Percentiles rank a stretch among this genome's conserved stretches.
Conservation (phyloP, 176 grass and related monocot genomes). For the Oryza meyeriana region DNA sequence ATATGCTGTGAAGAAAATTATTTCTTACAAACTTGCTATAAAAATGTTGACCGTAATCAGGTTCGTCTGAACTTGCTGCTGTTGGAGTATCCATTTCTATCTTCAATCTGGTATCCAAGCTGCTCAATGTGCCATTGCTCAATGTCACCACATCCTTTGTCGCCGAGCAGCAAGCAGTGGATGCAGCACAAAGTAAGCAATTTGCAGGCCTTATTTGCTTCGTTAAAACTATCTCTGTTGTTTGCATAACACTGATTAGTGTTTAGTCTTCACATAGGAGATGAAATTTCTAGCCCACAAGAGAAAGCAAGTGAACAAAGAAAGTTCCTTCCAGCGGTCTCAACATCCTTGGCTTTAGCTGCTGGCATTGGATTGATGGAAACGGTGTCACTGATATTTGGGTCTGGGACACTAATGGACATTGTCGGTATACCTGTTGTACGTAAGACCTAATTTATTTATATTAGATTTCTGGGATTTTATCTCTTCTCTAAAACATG, state of each 20-base stretch:
- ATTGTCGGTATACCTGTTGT: constrained; percentile 77
- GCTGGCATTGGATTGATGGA: constrained; percentile 70
- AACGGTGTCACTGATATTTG: constrained; percentile 46
- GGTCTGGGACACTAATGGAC: constrained; percentile 66
- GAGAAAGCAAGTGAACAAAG: constrained; percentile 25
- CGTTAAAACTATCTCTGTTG: not conserved
- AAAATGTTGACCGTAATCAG: constrained; percentile 39
- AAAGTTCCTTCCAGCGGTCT: constrained; percentile 80
- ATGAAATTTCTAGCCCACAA: not conserved
- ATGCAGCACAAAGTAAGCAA: constrained; percentile 25
- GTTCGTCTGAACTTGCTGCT: constrained; percentile 70
- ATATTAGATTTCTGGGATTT: not conserved
- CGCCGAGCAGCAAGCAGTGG: constrained; percentile 76
- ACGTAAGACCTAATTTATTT: constrained; percentile 46
- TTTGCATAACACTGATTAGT: not conserved
- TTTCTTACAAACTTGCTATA: not conserved
- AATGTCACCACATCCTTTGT: constrained; percentile 94
- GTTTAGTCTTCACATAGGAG: constrained; percentile 43
- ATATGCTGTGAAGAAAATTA: not conserved
- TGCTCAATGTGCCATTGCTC: constrained; percentile 88
- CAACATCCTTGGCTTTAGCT: constrained; percentile 80
- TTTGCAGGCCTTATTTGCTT: not conserved
- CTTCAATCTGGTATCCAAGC: constrained; percentile 92
- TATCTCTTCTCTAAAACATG: constrained; percentile 1
- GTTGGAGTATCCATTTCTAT: constrained; percentile 73